Percentiles rank a stretch among this genome's conserved stretches.
Evolutionary conservation across 352 stramenopile genomes (phyloP).

Genomic region (Pythium phragmitis): DNA sequence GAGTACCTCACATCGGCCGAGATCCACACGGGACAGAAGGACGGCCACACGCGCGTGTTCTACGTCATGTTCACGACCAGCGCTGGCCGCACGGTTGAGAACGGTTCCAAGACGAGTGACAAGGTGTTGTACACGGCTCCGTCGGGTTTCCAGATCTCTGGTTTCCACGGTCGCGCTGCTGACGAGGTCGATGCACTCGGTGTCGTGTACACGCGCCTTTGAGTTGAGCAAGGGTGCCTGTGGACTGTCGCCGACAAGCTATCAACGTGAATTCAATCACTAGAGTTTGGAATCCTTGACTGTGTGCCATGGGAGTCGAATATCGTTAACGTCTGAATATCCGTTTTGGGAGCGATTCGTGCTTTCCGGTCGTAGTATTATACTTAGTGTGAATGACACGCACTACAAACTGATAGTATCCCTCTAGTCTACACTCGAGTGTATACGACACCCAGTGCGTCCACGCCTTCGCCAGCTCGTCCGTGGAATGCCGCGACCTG

Average conservation of each 20-base stretch:
- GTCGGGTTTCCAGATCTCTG: slow-evolving; percentile 44
- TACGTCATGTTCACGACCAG: slow-evolving; percentile 46
- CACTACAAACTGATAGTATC: no score
- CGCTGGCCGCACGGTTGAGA: slow-evolving; percentile 30
- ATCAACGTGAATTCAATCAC: no score
- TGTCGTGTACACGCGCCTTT: no score
- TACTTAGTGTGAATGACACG: no score
- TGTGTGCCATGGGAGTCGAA: no score
- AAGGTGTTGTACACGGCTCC: slow-evolving; percentile 35
- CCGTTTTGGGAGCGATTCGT: no score
- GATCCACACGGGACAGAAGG: slow-evolving; percentile 47
- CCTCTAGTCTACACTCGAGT: slow-evolving; percentile 17
- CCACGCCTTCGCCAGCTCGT: slow-evolving; percentile 37
- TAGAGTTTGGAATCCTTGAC: no score
- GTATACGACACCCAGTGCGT: slow-evolving; percentile 46
- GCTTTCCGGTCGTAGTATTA: no score
- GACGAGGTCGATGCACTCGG: slow-evolving; percentile 38
- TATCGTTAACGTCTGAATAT: no score
- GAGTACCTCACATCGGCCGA: slow-evolving; percentile 54
- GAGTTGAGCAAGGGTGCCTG: no score
- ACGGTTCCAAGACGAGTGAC: slow-evolving; percentile 34
- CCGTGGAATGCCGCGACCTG: slow-evolving; percentile 56
- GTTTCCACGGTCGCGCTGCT: slow-evolving; percentile 42
- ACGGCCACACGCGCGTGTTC: slow-evolving; percentile 39
- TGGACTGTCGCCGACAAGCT: no score